Base-by-base conservation (phyloP, 2,329 filamentous ascomycete genomes). In the Fusarium nelsonii region DNA sequence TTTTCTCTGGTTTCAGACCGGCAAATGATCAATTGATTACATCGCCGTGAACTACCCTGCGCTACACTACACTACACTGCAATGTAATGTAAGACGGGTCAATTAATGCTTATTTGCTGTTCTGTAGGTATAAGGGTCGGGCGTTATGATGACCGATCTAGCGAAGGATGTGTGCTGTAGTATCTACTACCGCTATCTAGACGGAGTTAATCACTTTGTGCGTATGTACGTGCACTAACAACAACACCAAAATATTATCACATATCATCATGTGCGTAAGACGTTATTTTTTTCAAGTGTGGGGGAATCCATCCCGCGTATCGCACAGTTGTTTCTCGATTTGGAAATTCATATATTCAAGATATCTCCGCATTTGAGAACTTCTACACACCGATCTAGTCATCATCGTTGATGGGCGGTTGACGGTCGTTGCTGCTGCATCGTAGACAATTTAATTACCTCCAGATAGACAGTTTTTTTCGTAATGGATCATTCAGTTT, bases 191-290 rank as follows among this genome's bases (percentile, higher is more conserved):
- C 18, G 15, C 11, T 33, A 51, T 37, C 26, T 45, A 30, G 26
- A 44, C 58, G 62, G 50, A 32, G 37, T 36, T 63, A 33, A 63
- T 63, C 59, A 30, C 36, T 46, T 45, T 49, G 34, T 36, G 33
- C 39, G 34, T 39, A 62, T 30, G 30, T 30, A 30, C 6, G 10
- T 11, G 10, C 40, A 45, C 14, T 11, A 59, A 39, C 39, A 45
- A 18, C 32, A 39, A 59, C 55, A 39, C 48, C 53, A 56, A 37
- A 37, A 18, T 23, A 23, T 40, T 50, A 43, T 63, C 44, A 58
- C 52, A 63, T 44, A 40, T 37, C 36, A 48, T 49, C 33, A 18
- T 63, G 26, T 60, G 65, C 62, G 60, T 62, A 62, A 69, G 65
- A 69, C 56, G 32, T 50, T 50, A 39, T 32, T 26, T 64, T 23